Percentiles rank a stretch among this genome's conserved stretches.
Evolutionary conservation across 2,329 filamentous ascomycete genomes (phyloP).

Genomic region (Pseudocercospora fijiensis): DNA sequence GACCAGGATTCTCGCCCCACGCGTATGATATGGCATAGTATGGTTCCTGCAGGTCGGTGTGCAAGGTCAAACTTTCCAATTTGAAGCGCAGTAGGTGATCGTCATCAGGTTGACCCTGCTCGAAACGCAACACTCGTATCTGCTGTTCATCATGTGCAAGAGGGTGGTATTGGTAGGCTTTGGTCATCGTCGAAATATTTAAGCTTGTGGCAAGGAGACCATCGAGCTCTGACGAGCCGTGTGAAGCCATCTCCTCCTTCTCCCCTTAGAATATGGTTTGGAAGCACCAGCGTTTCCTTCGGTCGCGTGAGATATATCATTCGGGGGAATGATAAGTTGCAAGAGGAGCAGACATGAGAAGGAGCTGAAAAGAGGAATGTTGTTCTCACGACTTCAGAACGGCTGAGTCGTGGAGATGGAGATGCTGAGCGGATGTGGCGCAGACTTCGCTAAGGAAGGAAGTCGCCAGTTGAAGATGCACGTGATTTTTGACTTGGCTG

Average conservation of each 20-base stretch:
- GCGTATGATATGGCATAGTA: constrained; percentile 12
- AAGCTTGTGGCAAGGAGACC: background rate
- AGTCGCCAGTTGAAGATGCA: no score
- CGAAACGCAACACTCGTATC: background rate
- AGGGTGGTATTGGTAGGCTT: background rate
- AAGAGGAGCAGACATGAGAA: no score
- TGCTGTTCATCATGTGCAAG: background rate
- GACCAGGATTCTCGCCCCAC: constrained; percentile 6
- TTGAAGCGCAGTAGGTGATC: background rate
- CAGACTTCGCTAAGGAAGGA: no score
- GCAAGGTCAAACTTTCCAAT: background rate
- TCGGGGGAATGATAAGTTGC: no score
- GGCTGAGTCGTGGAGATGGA: no score
- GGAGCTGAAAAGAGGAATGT: no score
- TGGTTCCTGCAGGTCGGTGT: background rate
- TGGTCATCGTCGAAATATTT: background rate
- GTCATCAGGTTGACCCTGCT: background rate
- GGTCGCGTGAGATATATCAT: no score
- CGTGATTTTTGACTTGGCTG: no score
- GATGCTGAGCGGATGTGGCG: no score
- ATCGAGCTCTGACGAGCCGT: background rate
- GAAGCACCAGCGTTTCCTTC: no score
- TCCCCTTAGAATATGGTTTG: no score
- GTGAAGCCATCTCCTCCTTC: background rate
- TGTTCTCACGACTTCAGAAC: no score